Base-by-base conservation (phyloP, 2,329 filamentous ascomycete genomes). In the Xylaria sp. region DNA sequence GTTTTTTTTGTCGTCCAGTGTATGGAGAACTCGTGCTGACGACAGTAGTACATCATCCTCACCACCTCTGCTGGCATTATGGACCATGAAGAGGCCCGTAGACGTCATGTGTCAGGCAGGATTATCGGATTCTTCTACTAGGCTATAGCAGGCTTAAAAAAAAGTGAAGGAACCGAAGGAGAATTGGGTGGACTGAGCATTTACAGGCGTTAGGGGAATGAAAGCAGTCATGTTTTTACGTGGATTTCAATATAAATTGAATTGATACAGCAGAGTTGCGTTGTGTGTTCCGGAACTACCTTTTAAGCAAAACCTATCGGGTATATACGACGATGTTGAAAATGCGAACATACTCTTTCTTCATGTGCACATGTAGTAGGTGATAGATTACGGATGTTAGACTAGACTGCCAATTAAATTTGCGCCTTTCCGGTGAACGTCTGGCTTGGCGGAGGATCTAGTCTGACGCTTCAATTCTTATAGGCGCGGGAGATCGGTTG, bases 81-180 rank as follows among this genome's bases (percentile, higher is more conserved):
- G 95, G 96, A 99, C 88, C 96, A 99, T 88, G 96, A 99, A 90
- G 96, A 99, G 91, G 96, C 96, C 78, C 90, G 96, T 83, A 90
- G 96, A 85, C 98, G 98, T 91, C 96, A 99, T 88, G 96, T 98
- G 82, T 91, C 95, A 78, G 96, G 96, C 86, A 99, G 99, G 91
- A 93, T 99, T 86, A 93, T 98, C 79, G 96, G 96, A 80, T 99
- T 98, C 92, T 98, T 98, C 90, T 98, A 98, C 90, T 98, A 96
- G 80, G 78, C 72, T 60, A 62, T 44, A 50, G 59, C 40, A 47
- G 58, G 59, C 50, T 29, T 63, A 50, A n/a, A 60, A 48, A 16
- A 47, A 42, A 42, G 44, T 62, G 68, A 58, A 64, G 37, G 25
- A 65, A 27, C 35, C 35, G 47, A 60, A 51, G 57, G 63, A 21